Percentiles rank a stretch among this genome's conserved stretches.
phyloP scores from a whole-genome alignment of 306 rosid species.

The Quercus parvula region DNA sequence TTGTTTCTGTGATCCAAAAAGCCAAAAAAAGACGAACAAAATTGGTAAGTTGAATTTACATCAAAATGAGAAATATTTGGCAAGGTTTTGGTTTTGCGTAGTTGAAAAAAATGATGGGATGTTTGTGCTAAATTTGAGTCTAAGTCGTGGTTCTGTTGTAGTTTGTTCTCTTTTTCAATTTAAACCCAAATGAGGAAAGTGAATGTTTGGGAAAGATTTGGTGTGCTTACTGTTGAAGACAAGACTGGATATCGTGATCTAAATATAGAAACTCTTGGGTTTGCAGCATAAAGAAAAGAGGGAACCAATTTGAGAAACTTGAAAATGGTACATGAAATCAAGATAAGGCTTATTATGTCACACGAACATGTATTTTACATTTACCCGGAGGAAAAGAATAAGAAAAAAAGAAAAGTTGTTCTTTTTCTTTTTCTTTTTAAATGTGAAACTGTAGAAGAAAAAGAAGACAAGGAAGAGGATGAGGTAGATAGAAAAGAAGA shows the following conservation, averaged over 20 bases:
- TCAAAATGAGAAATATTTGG: neutral
- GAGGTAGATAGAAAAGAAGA: no score
- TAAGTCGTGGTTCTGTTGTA: slow-evolving; percentile 9
- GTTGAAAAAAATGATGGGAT: slow-evolving; percentile 27
- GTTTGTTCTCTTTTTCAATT: slow-evolving; percentile 29
- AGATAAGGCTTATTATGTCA: neutral
- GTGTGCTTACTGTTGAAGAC: slow-evolving; percentile 49
- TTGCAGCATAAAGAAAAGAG: slow-evolving; percentile 12
- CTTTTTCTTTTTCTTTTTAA: neutral
- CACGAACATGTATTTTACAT: neutral
- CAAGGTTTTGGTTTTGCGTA: neutral
- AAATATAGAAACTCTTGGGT: slow-evolving; percentile 47
- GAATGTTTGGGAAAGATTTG: slow-evolving; percentile 38
- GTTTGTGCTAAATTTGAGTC: slow-evolving; percentile 8
- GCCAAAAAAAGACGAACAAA: neutral
- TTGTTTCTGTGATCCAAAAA: slow-evolving; percentile 64
- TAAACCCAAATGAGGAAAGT: slow-evolving; percentile 77
- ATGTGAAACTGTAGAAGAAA: neutral
- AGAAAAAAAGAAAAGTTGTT: neutral
- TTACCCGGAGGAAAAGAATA: neutral
- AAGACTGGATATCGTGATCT: slow-evolving; percentile 40
- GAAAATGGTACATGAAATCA: slow-evolving; percentile 38
- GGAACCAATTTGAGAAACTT: slow-evolving; percentile 38
- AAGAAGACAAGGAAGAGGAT: neutral
- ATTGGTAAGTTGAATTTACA: neutral